phyloP scores from a whole-genome alignment of 306 rosid species.

The Cicer arietinum region DNA sequence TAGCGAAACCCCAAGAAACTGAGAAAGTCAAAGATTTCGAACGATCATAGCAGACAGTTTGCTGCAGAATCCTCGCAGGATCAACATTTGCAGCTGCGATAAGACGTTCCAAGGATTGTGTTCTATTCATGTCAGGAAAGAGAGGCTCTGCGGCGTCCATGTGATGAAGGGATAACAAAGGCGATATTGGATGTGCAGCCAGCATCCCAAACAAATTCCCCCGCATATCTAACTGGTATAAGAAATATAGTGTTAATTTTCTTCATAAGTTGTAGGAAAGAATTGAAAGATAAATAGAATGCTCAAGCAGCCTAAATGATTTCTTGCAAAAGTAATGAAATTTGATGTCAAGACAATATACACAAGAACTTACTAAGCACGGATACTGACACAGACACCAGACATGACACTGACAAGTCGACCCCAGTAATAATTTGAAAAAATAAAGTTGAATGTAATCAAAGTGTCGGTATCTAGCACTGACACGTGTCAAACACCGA shows the following conservation, averaged over 20 bases:
- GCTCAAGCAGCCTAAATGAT: constrained; percentile 10
- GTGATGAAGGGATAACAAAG: constrained; percentile 89
- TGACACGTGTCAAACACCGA: no score
- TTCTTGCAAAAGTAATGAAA: constrained; percentile 16
- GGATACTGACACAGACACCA: no score
- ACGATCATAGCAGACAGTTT: constrained; percentile 79
- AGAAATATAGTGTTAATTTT: not conserved
- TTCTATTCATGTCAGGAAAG: constrained; percentile 68
- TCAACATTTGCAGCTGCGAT: constrained; percentile 72
- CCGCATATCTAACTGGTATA: constrained; percentile 81
- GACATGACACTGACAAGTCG: no score
- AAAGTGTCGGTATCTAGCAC: no score
- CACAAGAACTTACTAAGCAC: no score
- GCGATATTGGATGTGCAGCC: constrained; percentile 85
- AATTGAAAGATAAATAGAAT: constrained; percentile 14
- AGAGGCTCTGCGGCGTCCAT: constrained; percentile 77
- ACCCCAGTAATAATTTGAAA: no score
- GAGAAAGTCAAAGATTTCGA: constrained; percentile 71
- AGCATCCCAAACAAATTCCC: constrained; percentile 84
- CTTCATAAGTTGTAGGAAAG: constrained; percentile 4
- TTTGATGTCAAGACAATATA: constrained; percentile 6
- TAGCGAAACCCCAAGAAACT: constrained; percentile 81
- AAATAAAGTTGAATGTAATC: no score
- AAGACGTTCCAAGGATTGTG: constrained; percentile 73
- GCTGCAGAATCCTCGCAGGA: constrained; percentile 81